Evolutionary conservation across 768 basidiomycete genomes (phyloP).

Genomic region (Mycena galopus): DNA sequence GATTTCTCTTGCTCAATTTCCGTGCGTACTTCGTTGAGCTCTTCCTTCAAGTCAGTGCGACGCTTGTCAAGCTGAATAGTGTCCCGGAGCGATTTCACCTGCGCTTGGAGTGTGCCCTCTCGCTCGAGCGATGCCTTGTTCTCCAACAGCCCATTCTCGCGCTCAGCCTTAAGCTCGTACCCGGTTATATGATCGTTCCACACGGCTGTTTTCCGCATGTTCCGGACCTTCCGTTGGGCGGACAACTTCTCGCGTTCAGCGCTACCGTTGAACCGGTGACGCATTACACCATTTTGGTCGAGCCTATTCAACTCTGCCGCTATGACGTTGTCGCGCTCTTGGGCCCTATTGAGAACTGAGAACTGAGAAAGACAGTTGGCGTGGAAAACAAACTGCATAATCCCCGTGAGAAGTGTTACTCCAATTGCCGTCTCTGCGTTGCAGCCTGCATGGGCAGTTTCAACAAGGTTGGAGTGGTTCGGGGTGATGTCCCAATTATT

Average conservation of each 20-base stretch:
- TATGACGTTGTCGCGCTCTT: neutral
- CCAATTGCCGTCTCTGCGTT: neutral
- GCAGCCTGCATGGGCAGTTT: no score
- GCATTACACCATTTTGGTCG: neutral
- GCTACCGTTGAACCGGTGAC: neutral
- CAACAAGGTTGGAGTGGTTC: neutral
- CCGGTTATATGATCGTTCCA: neutral
- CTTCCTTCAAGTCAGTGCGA: slow-evolving; percentile 10
- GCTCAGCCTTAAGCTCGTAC: slow-evolving; percentile 9
- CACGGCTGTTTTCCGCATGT: neutral
- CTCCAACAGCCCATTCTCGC: neutral
- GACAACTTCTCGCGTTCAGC: slow-evolving; percentile 6
- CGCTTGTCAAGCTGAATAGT: neutral
- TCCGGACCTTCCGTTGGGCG: slow-evolving; percentile 5
- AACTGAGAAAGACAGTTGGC: neutral
- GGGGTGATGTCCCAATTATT: slow-evolving; percentile 12
- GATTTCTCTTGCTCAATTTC: no score
- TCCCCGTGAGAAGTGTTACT: neutral
- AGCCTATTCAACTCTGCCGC: neutral
- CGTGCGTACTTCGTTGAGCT: no score
- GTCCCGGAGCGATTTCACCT: neutral
- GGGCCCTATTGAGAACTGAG: neutral
- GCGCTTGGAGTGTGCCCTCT: neutral
- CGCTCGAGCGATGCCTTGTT: neutral
- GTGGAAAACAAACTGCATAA: neutral